phyloP scores from a whole-genome alignment of 306 rosid species.

The Sophora flavescens region DNA sequence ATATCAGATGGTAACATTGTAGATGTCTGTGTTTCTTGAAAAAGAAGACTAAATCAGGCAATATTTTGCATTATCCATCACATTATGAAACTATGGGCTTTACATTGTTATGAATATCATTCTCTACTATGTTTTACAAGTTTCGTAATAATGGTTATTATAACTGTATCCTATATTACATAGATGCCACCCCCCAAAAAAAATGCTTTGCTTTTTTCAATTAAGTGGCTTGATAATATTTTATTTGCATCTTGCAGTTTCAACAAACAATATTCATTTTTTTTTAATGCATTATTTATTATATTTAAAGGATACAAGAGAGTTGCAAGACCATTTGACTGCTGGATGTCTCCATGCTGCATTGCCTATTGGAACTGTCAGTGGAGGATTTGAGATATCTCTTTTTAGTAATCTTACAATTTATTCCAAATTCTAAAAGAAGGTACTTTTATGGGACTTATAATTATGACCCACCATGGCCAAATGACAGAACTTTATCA shows the following conservation, averaged over 20 bases:
- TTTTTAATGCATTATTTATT: constrained; percentile 22
- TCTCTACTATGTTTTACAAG: not conserved
- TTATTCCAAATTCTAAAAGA: not conserved
- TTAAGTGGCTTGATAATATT: constrained; percentile 7
- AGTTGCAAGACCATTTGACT: constrained; percentile 67
- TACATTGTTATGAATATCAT: not conserved
- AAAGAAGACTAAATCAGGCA: not conserved
- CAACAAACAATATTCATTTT: not conserved
- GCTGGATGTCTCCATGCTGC: constrained; percentile 86
- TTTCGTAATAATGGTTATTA: not conserved
- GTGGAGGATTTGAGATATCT: no score
- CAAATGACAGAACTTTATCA: not conserved
- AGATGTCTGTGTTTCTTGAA: no score
- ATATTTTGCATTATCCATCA: not conserved
- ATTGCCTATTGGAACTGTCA: constrained; percentile 88
- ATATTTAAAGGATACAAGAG: constrained; percentile 69
- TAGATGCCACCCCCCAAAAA: not conserved
- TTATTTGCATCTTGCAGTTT: constrained; percentile 14
- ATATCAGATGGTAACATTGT: constrained; percentile 12
- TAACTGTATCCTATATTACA: not conserved
- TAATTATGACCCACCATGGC: not conserved
- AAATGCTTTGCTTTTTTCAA: not conserved
- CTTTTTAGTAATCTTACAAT: constrained; percentile 17
- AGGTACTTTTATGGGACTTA: not conserved
- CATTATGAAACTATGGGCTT: not conserved